phyloP scores from a whole-genome alignment of 306 rosid species.

The Vachellia pachyceras region DNA sequence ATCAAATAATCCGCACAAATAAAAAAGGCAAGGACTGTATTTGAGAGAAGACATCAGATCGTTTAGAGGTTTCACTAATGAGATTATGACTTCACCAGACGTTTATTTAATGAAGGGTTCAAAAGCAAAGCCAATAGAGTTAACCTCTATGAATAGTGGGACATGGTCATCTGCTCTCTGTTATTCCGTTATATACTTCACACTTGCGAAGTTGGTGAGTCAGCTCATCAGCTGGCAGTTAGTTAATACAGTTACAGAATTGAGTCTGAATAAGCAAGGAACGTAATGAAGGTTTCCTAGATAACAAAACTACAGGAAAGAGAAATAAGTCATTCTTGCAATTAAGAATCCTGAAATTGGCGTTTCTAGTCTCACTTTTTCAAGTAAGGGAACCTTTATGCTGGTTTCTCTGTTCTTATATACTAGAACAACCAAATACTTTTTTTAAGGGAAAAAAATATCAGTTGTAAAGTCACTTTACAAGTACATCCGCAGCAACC shows the following conservation, averaged over 20 bases:
- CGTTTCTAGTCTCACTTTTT: background rate
- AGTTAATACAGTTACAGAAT: background rate
- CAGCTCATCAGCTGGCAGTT: no score
- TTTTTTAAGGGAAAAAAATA: no score
- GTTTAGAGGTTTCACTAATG: background rate
- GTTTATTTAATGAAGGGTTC: background rate
- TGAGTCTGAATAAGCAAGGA: background rate
- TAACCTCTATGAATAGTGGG: background rate
- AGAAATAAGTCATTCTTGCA: background rate
- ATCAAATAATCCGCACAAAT: conserved; percentile 3
- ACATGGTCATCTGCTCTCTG: background rate
- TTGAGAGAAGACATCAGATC: background rate
- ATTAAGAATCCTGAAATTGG: background rate
- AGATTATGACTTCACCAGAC: background rate
- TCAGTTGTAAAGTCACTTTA: no score
- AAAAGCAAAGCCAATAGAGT: background rate
- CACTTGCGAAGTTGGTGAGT: background rate
- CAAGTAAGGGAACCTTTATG: background rate
- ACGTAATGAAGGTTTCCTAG: background rate
- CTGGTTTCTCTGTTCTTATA: background rate
- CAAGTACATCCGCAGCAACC: no score
- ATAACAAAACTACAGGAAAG: background rate
- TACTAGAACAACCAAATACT: no score
- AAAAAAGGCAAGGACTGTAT: background rate
- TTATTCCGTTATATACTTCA: background rate